Conservation (phyloP, 1,284 basidiomycete genomes). For the Apiotrichum porosum region DNA sequence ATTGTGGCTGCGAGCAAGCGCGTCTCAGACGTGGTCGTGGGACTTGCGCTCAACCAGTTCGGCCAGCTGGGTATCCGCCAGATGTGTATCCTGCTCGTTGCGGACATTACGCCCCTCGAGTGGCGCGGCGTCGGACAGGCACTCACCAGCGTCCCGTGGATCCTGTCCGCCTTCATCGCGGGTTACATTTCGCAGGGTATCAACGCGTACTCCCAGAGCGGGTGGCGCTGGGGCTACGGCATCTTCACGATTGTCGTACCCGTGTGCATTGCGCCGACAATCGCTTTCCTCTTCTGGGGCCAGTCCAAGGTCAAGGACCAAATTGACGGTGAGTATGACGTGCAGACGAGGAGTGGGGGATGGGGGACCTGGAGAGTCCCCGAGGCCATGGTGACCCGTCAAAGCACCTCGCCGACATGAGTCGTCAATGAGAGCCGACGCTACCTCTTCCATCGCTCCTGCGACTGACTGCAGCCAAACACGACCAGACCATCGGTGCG, state of each 20-base stretch:
- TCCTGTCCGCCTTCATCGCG: slow-evolving; percentile 40
- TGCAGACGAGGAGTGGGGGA: too few relatives aligned
- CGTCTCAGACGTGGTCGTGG: slow-evolving; percentile 30
- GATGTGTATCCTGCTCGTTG: slow-evolving; percentile 34
- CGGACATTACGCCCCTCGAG: slow-evolving; percentile 68
- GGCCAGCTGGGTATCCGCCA: slow-evolving; percentile 33
- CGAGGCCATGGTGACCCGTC: too few relatives aligned
- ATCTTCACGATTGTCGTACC: slow-evolving; percentile 39
- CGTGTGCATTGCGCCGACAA: slow-evolving; percentile 23
- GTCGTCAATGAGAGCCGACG: too few relatives aligned
- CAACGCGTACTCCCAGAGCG: slow-evolving; percentile 34
- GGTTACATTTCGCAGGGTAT: slow-evolving; percentile 57
- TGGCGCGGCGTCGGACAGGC: slow-evolving; percentile 68
- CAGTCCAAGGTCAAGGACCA: slow-evolving; percentile 35
- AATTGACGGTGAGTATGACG: too few relatives aligned
- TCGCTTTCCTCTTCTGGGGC: slow-evolving; percentile 45
- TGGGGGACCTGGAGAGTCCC: too few relatives aligned
- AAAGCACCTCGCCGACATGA: too few relatives aligned
- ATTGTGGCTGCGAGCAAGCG: slow-evolving; percentile 27
- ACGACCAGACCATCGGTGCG: too few relatives aligned
- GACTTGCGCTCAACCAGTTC: slow-evolving; percentile 34
- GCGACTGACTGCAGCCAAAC: too few relatives aligned
- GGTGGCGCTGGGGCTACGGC: slow-evolving; percentile 58
- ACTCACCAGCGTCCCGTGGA: slow-evolving; percentile 61
- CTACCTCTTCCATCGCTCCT: too few relatives aligned